These are phyloP conservation scores for Naumovozyma dairenensis DNA, from an alignment of 805 yeast genomes.

Conservation along the genomic window DNA sequence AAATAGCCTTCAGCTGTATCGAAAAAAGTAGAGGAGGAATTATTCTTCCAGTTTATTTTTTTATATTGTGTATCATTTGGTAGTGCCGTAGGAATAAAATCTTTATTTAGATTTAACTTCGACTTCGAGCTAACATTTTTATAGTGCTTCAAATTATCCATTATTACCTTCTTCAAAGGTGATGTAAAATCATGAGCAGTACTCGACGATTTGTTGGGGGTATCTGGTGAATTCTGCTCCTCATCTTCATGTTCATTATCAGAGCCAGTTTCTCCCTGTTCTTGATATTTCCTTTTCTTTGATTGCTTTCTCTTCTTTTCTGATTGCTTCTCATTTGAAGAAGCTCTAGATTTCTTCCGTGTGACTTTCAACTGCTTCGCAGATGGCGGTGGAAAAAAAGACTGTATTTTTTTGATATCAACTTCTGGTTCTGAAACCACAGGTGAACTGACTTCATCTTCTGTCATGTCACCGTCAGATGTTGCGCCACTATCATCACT, in stretches of 20 bases:
- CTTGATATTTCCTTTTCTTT: constrained; percentile 18
- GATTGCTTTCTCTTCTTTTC: neutral
- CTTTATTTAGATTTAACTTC: constrained; percentile 12
- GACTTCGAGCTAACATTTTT: constrained; percentile 8
- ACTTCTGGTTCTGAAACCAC: too few relatives aligned
- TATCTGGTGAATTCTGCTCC: neutral
- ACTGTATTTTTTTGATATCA: too few relatives aligned
- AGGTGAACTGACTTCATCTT: too few relatives aligned
- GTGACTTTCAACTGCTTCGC: too few relatives aligned
- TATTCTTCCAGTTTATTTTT: constrained; percentile 12
- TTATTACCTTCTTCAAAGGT: constrained; percentile 24
- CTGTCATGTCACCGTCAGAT: too few relatives aligned
- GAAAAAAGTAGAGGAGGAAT: constrained; percentile 38
- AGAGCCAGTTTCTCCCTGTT: constrained; percentile 25
- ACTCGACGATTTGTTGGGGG: constrained; percentile 7
- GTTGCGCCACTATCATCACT: too few relatives aligned
- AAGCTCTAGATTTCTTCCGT: too few relatives aligned
- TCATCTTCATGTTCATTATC: constrained; percentile 4
- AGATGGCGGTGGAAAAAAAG: too few relatives aligned
- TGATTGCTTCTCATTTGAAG: constrained; percentile 30
- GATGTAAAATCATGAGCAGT: constrained; percentile 31
- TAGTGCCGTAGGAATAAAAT: constrained; percentile 40
- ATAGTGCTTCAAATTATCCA: constrained; percentile 17
- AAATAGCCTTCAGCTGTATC: constrained; percentile 92
- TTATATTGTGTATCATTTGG: constrained; percentile 30